Conservation (phyloP, 495 filamentous ascomycete species). For the Thozetella sp. region DNA sequence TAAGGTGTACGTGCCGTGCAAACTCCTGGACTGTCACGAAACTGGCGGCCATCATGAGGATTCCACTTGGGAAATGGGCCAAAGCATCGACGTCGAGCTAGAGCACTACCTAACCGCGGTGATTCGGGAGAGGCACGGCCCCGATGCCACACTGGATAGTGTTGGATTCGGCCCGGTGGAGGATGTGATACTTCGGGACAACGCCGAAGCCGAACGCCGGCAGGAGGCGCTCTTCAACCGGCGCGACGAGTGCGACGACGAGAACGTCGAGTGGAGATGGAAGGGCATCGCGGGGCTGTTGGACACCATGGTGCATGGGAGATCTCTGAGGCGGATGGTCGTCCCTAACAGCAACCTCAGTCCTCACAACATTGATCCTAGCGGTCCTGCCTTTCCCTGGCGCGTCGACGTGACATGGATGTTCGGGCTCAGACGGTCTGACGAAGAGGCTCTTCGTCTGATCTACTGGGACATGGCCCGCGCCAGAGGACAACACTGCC, state of each 20-base stretch:
- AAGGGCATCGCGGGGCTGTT: neutral
- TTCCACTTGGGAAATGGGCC: neutral
- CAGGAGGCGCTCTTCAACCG: neutral
- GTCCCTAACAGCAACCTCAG: no score
- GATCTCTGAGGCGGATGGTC: no score
- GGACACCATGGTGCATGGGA: neutral
- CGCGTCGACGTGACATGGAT: no score
- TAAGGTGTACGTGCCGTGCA: constrained; percentile 1
- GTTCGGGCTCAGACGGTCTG: neutral
- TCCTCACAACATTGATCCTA: no score
- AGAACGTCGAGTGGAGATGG: neutral
- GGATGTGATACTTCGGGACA: neutral
- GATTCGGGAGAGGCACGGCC: neutral
- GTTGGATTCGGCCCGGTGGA: neutral
- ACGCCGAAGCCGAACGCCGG: neutral
- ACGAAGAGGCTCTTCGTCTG: neutral
- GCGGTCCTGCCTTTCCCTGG: no score
- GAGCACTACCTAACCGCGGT: neutral
- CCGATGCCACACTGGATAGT: neutral
- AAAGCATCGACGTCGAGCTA: neutral
- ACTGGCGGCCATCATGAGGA: neutral
- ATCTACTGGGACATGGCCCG: neutral
- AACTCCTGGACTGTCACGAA: neutral
- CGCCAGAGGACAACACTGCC: no score
- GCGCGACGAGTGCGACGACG: neutral